phyloP scores from a whole-genome alignment of 2,329 filamentous ascomycete species.

The Sporothrix luriei region DNA sequence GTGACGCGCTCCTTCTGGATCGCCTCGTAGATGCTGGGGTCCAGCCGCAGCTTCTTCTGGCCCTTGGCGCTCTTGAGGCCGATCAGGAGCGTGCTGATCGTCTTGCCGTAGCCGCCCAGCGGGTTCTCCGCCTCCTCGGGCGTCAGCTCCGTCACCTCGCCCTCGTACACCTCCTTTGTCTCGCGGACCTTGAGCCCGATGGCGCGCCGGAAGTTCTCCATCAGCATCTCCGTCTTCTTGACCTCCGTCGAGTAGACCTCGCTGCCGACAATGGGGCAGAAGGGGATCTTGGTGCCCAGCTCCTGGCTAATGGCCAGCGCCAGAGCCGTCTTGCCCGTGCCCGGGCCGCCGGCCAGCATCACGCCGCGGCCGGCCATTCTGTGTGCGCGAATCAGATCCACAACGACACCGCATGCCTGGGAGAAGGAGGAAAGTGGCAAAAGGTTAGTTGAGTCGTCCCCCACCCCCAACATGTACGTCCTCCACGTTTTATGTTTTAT shows the following conservation, averaged over 20 bases:
- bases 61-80: slow-evolving; percentile 93
- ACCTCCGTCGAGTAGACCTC: slow-evolving; percentile 98
- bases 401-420: slow-evolving; percentile 90
- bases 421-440: neutral
- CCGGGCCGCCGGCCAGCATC: slow-evolving; percentile 88
- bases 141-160: slow-evolving; percentile 95
- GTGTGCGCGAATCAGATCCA: slow-evolving; percentile 92
- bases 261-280: slow-evolving; percentile 96
- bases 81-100: slow-evolving; percentile 92
- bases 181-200: slow-evolving; percentile 97
- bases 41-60: slow-evolving; percentile 94
- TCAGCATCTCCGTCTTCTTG: slow-evolving; percentile 98
- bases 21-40: slow-evolving; percentile 98
- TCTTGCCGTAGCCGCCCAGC: slow-evolving; percentile 93
- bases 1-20: slow-evolving; percentile 98
- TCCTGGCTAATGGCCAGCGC: slow-evolving; percentile 96
- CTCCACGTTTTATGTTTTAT: neutral
- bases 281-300: slow-evolving; percentile 95
- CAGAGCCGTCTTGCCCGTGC: slow-evolving; percentile 95
- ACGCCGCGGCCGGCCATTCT: slow-evolving; percentile 98
- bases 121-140: slow-evolving; percentile 98
- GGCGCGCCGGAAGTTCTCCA: slow-evolving; percentile 98
- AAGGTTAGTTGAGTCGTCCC: neutral
- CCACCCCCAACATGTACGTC: neutral
- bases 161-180: slow-evolving; percentile 99